Percentiles rank a stretch among this genome's conserved stretches.
Evolutionary conservation across 2,329 filamentous ascomycete genomes (phyloP).

Genomic region (Alternaria triticimaculans): DNA sequence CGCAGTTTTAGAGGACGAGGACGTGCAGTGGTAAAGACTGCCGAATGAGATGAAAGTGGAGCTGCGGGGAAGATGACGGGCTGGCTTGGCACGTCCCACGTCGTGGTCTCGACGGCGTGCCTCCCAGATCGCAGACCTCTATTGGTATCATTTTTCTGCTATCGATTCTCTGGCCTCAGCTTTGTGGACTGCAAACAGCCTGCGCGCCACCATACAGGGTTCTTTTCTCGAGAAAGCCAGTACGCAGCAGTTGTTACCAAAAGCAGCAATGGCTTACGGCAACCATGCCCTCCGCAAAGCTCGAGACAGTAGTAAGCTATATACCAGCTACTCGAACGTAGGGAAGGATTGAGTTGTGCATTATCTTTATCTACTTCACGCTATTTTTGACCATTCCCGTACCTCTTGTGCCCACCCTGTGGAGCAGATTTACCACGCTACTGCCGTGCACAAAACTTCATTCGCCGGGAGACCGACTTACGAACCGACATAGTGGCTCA

Average conservation of each 20-base stretch:
- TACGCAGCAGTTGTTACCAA: not conserved
- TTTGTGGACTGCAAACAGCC: not conserved
- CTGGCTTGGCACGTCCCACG: conserved; percentile 8
- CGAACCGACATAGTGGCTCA: not conserved
- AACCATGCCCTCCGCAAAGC: not conserved
- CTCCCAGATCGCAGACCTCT: not conserved
- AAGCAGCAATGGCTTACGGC: not conserved
- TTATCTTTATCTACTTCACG: not conserved
- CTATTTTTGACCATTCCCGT: not conserved
- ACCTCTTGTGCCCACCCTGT: not conserved
- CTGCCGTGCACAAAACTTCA: not conserved
- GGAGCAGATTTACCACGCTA: not conserved
- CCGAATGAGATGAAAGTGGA: conserved; percentile 5
- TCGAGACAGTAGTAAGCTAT: not conserved
- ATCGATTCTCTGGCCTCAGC: not conserved
- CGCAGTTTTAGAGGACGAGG: conserved; percentile 6
- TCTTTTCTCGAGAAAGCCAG: not conserved
- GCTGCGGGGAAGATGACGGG: conserved; percentile 24
- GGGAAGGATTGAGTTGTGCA: not conserved
- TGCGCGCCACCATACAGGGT: not conserved
- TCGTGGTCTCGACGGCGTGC: conserved; percentile 6
- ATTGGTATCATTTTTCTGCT: conserved; percentile 12
- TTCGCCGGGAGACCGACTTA: not conserved
- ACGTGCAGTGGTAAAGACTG: conserved; percentile 1
- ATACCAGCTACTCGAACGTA: not conserved